These are phyloP conservation scores for Nakazawaea populi DNA, from an alignment of 805 yeast species.

Conservation along the genomic window DNA sequence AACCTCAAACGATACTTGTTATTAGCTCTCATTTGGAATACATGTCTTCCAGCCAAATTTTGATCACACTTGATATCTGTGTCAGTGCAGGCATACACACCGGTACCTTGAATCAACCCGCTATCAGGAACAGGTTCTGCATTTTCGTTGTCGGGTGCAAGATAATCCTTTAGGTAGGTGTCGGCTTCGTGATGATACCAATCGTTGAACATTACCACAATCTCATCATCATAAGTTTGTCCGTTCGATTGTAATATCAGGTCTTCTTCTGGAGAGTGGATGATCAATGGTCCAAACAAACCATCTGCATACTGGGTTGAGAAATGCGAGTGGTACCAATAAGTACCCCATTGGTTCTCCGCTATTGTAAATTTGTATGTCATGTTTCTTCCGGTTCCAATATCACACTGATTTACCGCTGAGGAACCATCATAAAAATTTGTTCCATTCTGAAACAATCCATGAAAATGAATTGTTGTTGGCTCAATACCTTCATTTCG, in stretches of 20 bases:
- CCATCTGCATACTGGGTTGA: conserved; percentile 20
- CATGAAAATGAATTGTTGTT: conserved; percentile 18
- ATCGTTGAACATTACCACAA: conserved; percentile 35
- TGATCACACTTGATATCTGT: conserved; percentile 10
- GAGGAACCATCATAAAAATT: conserved; percentile 19
- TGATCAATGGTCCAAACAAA: conserved; percentile 16
- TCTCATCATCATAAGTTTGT: conserved; percentile 41
- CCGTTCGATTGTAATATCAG: conserved; percentile 11
- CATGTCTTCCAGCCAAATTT: conserved; percentile 7
- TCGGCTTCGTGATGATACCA: conserved; percentile 37
- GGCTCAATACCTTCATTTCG: conserved; percentile 14
- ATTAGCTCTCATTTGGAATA: conserved; percentile 30
- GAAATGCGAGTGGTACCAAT: conserved; percentile 21
- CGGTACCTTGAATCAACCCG: conserved; percentile 17
- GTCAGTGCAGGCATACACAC: conserved; percentile 15
- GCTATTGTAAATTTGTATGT: conserved; percentile 15
- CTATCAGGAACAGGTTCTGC: conserved; percentile 20
- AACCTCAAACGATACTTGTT: conserved; percentile 44
- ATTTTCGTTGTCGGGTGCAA: conserved; percentile 16
- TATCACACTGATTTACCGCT: conserved; percentile 17
- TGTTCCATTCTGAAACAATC: conserved; percentile 15
- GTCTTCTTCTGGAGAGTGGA: conserved; percentile 16
- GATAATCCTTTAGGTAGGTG: conserved; percentile 12
- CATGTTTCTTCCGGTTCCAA: conserved; percentile 11
- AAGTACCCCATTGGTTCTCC: conserved; percentile 17